A percentile compares a stretch with the other conserved stretches of the same genome.
Evolutionary conservation across 176 grass and related monocot species (phyloP).

Genomic region (Melocanna baccifera): DNA sequence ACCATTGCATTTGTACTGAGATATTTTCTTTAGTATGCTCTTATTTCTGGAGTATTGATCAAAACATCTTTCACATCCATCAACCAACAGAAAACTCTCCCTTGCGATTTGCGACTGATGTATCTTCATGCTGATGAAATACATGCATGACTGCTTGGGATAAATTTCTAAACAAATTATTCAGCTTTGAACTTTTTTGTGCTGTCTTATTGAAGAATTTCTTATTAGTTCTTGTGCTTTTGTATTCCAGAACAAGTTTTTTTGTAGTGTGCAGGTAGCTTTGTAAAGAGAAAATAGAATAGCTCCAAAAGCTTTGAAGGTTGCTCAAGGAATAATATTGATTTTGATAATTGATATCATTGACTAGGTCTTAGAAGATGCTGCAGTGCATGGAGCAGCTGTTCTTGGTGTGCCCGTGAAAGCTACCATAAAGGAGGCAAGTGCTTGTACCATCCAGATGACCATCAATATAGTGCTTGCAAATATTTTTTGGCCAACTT

Average conservation of each 20-base stretch:
- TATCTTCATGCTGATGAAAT: neutral
- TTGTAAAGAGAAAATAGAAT: neutral
- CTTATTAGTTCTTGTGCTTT: neutral
- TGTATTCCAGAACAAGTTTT: neutral
- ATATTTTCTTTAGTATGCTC: neutral
- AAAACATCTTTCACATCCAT: conserved; percentile 10
- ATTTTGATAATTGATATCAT: conserved; percentile 23
- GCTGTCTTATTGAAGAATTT: neutral
- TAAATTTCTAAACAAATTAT: conserved; percentile 1
- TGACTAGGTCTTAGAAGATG: conserved; percentile 87
- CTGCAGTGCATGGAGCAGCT: conserved; percentile 82
- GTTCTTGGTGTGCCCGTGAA: conserved; percentile 96
- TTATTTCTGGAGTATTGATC: neutral
- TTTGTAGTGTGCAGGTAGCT: neutral
- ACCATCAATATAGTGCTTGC: neutral
- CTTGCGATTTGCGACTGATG: conserved; percentile 9
- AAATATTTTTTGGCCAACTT: conserved; percentile 2
- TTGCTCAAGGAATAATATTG: conserved; percentile 9
- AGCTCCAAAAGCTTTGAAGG: neutral
- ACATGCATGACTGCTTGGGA: neutral
- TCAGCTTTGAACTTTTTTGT: neutral
- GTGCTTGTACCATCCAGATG: neutral
- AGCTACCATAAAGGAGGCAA: conserved; percentile 94
- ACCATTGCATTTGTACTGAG: neutral
- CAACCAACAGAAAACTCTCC: neutral